Evolutionary conservation across 176 grass and related monocot species (phyloP).

Genomic region (Echinochloa phyllopogon): DNA sequence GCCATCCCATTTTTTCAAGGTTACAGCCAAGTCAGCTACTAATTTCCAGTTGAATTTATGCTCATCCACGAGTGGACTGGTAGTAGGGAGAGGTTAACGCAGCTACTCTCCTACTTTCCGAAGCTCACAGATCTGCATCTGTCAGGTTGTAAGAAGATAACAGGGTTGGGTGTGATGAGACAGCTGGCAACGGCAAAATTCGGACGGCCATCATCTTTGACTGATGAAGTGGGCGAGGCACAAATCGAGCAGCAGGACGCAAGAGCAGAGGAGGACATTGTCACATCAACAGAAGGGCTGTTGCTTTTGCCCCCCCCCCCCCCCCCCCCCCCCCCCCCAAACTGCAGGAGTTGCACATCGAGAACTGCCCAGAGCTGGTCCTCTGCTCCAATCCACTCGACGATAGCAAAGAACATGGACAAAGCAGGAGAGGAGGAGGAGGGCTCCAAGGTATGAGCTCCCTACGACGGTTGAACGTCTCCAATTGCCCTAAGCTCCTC

Average conservation of each 20-base stretch:
- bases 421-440: neutral
- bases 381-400: neutral
- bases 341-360: neutral
- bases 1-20: no score
- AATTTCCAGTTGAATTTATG: neutral
- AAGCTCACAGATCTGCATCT: rapidly evolving
- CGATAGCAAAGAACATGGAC: neutral
- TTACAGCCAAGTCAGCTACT: neutral
- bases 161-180: neutral
- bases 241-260: neutral
- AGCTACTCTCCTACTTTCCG: neutral
- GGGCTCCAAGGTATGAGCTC: neutral
- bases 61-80: rapidly evolving
- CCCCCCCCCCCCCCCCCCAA: neutral
- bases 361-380: rapidly evolving
- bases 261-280: neutral
- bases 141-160: rapidly evolving
- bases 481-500: neutral
- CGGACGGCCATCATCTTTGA: neutral
- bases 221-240: neutral
- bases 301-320: neutral
- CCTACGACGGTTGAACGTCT: rapidly evolving
- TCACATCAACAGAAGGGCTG: neutral
- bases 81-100: slow-evolving; percentile 13
- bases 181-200: neutral